Conservation (phyloP, 768 basidiomycete genomes). For the Pisolithus sp. region DNA sequence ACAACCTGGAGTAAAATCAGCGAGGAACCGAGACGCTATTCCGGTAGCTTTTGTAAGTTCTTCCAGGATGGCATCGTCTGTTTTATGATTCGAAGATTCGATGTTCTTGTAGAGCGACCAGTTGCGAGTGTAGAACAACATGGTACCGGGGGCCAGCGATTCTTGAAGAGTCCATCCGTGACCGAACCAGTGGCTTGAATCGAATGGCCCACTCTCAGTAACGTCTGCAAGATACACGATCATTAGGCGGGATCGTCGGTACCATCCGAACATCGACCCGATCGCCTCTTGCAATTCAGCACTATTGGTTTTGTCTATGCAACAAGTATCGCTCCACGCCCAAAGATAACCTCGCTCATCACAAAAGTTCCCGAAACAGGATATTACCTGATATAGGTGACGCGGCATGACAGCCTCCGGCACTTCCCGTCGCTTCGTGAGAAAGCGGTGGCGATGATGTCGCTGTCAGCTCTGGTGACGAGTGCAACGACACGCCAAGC, state of each 20-base stretch:
- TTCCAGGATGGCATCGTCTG: neutral
- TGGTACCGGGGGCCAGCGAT: neutral
- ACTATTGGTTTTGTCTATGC: slow-evolving; percentile 2
- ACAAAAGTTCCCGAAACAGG: too few species aligned
- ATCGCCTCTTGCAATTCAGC: slow-evolving; percentile 1
- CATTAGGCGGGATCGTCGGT: neutral
- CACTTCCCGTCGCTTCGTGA: too few species aligned
- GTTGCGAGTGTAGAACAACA: slow-evolving; percentile 1
- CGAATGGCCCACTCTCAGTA: neutral
- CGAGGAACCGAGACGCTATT: neutral
- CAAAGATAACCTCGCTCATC: neutral
- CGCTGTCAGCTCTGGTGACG: too few species aligned
- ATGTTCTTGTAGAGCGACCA: neutral
- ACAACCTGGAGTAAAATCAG: neutral
- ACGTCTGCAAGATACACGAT: slow-evolving; percentile 2
- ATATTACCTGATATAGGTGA: too few species aligned
- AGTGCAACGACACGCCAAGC: too few species aligned
- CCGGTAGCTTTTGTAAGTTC: neutral
- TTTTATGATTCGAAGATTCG: neutral
- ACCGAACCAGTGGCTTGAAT: neutral
- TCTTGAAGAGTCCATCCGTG: slow-evolving; percentile 7
- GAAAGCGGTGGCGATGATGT: too few species aligned
- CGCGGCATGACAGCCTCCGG: too few species aligned
- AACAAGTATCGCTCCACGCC: slow-evolving; percentile 6
- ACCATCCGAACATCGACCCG: slow-evolving; percentile 2